phyloP scores from a whole-genome alignment of 2,329 filamentous ascomycete genomes.

The Aspergillus luchuensis region DNA sequence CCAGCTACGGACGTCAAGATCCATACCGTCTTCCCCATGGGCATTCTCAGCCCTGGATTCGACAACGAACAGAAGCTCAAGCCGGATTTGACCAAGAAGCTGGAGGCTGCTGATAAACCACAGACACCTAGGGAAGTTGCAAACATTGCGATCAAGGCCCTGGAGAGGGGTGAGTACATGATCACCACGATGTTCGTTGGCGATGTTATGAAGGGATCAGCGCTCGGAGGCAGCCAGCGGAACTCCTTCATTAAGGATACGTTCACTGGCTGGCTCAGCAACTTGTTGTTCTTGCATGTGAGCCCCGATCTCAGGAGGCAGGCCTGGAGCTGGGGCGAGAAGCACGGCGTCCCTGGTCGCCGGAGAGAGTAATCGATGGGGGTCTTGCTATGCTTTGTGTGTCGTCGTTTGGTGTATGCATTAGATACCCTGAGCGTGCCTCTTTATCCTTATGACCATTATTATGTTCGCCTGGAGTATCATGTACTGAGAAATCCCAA shows the following conservation, averaged over 20 bases:
- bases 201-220: slow-evolving; percentile 66
- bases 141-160: slow-evolving; percentile 64
- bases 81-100: slow-evolving; percentile 72
- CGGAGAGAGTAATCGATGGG: background rate
- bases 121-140: slow-evolving; percentile 81
- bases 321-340: slow-evolving; percentile 60
- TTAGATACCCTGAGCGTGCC: slow-evolving; percentile 32
- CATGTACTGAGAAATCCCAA: slow-evolving; percentile 1
- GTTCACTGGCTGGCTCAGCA: slow-evolving; percentile 56
- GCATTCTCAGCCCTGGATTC: slow-evolving; percentile 75
- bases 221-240: slow-evolving; percentile 55
- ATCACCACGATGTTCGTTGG: slow-evolving; percentile 76
- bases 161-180: slow-evolving; percentile 80
- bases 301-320: slow-evolving; percentile 60
- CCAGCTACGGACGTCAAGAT: slow-evolving; percentile 71
- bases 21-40: slow-evolving; percentile 80
- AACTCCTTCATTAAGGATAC: slow-evolving; percentile 58
- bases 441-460: slow-evolving; percentile 14
- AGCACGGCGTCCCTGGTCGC: slow-evolving; percentile 49
- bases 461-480: slow-evolving; percentile 13
- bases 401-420: slow-evolving; percentile 24
- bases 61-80: slow-evolving; percentile 77
- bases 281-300: slow-evolving; percentile 58
- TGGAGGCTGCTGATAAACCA: slow-evolving; percentile 81
- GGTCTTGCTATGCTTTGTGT: slow-evolving; percentile 15